Evolutionary conservation across 352 stramenopile species (phyloP).

Genomic region (Chrysophaeum taylorii): DNA sequence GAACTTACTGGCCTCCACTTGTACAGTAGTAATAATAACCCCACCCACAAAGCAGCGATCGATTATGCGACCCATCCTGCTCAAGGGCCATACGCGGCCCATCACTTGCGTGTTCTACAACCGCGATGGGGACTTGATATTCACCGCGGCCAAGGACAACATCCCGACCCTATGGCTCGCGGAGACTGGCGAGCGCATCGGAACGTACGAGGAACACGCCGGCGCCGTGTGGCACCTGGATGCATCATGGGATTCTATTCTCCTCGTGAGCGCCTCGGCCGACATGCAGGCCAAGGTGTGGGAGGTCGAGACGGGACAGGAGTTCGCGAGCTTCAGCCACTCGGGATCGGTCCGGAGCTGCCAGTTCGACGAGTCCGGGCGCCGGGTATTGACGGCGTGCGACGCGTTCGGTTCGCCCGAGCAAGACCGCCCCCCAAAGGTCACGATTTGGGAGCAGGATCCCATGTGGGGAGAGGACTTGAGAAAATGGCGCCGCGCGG

Average conservation of each 20-base stretch:
- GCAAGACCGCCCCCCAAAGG: neutral
- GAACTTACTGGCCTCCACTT: no score
- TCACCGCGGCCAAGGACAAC: slow-evolving; percentile 67
- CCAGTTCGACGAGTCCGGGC: neutral
- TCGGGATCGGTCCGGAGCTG: slow-evolving; percentile 42
- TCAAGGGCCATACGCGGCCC: slow-evolving; percentile 96
- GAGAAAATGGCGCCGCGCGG: neutral
- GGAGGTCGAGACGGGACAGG: slow-evolving; percentile 47
- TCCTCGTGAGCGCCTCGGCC: slow-evolving; percentile 84
- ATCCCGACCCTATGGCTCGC: slow-evolving; percentile 90
- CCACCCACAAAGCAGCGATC: slow-evolving; percentile 6
- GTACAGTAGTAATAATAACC: neutral
- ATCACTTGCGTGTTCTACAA: slow-evolving; percentile 98
- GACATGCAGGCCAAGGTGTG: slow-evolving; percentile 63
- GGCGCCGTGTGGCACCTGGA: slow-evolving; percentile 94
- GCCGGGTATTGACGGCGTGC: neutral
- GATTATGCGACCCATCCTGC: slow-evolving; percentile 87
- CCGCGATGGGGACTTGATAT: slow-evolving; percentile 93
- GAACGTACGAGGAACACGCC: slow-evolving; percentile 84
- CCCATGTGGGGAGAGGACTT: slow-evolving; percentile 6
- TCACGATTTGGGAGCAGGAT: slow-evolving; percentile 1
- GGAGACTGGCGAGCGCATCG: slow-evolving; percentile 84
- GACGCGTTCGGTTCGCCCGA: slow-evolving; percentile 6
- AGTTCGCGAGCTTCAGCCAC: slow-evolving; percentile 45
- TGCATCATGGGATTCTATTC: slow-evolving; percentile 67